Evolutionary conservation across 108 stramenopile species (phyloP).

Genomic region (Skeletonema menzelii): DNA sequence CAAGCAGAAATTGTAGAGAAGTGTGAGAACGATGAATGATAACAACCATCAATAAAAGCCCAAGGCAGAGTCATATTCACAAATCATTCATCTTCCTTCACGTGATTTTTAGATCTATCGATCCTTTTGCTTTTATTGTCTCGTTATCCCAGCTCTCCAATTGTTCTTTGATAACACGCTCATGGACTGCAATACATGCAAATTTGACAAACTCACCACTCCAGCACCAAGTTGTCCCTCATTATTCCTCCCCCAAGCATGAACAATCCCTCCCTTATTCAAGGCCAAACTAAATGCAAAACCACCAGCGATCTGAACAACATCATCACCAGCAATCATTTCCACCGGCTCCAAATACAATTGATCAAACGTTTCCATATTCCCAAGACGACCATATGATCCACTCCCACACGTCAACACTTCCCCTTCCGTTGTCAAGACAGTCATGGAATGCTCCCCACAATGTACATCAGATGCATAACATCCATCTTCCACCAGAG

Average conservation of each 20-base stretch:
- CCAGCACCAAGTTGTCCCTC: conserved; percentile 89
- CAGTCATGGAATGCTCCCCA: conserved; percentile 79
- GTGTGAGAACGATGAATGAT: neutral
- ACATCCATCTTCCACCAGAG: conserved; percentile 80
- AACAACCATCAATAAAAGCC: neutral
- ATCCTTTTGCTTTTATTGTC: neutral
- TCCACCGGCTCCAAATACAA: conserved; percentile 85
- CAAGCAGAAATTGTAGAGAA: neutral
- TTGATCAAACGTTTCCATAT: conserved; percentile 79
- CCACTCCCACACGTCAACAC: conserved; percentile 77
- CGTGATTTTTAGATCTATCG: neutral
- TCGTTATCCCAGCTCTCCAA: neutral
- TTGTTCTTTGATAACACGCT: neutral
- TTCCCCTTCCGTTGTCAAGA: conserved; percentile 86
- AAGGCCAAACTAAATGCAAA: conserved; percentile 80
- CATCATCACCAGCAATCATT: conserved; percentile 53
- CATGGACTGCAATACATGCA: neutral
- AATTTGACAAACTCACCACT: conserved; percentile 12
- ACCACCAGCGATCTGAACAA: conserved; percentile 66
- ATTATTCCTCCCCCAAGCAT: conserved; percentile 85
- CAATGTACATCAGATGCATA: conserved; percentile 64
- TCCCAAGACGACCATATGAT: conserved; percentile 80
- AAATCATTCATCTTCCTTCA: neutral
- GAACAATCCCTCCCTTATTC: conserved; percentile 65
- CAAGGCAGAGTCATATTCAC: neutral